phyloP scores from a whole-genome alignment of 2,329 filamentous ascomycete genomes.

The Penicillium sp. region DNA sequence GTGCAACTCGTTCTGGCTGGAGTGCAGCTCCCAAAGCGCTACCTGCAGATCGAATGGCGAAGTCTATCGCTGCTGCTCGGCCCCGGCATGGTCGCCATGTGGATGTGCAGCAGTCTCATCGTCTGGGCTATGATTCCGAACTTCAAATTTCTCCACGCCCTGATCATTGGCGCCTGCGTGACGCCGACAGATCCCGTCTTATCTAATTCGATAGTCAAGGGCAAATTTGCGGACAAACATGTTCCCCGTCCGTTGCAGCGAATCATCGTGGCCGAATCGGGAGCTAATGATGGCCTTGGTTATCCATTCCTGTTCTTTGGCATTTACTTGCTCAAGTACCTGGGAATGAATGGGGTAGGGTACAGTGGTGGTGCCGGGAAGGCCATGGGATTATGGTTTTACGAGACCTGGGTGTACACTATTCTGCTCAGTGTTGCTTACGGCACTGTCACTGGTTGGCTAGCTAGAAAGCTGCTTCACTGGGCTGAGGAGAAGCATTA shows the following conservation, averaged over 20 bases:
- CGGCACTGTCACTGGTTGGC: constrained; percentile 75
- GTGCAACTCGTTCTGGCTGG: constrained; percentile 89
- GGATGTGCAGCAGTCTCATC: constrained; percentile 77
- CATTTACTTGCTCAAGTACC: constrained; percentile 80
- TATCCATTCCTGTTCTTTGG: constrained; percentile 89
- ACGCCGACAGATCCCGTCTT: constrained; percentile 89
- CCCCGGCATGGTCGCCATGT: constrained; percentile 85
- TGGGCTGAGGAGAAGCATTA: constrained; percentile 81
- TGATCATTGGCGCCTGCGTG: constrained; percentile 83
- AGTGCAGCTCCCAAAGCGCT: constrained; percentile 82
- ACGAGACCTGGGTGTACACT: constrained; percentile 81
- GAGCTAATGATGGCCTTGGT: constrained; percentile 85
- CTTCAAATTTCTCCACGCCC: constrained; percentile 74
- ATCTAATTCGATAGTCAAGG: constrained; percentile 89
- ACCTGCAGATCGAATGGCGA: constrained; percentile 78
- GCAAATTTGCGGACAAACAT: constrained; percentile 89
- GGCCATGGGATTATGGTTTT: constrained; percentile 81
- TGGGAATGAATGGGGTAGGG: constrained; percentile 60
- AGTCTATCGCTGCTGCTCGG: constrained; percentile 75
- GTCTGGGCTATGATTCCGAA: constrained; percentile 76
- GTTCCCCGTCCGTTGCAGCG: constrained; percentile 80
- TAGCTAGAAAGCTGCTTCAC: constrained; percentile 80
- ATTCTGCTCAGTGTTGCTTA: constrained; percentile 80
- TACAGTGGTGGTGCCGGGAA: constrained; percentile 63
- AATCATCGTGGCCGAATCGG: constrained; percentile 80